These are phyloP conservation scores for Solanum chiquidenum DNA, from an alignment of 257 asterid genomes.

Conservation along the genomic window DNA sequence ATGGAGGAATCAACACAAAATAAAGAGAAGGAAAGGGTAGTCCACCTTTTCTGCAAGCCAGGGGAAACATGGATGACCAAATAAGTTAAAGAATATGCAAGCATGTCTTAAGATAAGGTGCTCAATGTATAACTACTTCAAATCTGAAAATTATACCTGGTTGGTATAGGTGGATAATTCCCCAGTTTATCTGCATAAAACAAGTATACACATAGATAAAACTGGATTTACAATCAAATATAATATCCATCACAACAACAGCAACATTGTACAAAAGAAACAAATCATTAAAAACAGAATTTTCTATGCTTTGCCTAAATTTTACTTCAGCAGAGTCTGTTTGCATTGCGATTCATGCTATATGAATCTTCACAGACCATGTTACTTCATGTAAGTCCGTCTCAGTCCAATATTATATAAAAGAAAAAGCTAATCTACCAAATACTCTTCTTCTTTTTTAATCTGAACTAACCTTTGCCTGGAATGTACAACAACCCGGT, in stretches of 20 bases:
- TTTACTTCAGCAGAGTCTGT: neutral
- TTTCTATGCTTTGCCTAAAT: neutral
- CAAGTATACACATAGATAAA: too few species aligned
- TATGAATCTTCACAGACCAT: neutral
- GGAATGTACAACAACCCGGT: neutral
- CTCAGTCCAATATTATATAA: neutral
- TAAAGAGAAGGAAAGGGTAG: neutral
- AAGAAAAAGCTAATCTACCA: neutral
- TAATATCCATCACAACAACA: too few species aligned
- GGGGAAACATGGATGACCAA: neutral
- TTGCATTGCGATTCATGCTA: neutral
- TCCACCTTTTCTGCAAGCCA: slow-evolving; percentile 61
- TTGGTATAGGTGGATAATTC: neutral
- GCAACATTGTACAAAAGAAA: neutral
- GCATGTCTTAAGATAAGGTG: neutral
- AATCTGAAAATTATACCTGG: neutral
- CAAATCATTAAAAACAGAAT: neutral
- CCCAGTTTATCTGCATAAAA: neutral
- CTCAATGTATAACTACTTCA: neutral
- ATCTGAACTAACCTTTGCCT: neutral
- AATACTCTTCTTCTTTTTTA: neutral
- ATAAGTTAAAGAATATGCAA: neutral
- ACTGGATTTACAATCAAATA: too few species aligned
- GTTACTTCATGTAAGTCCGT: neutral
- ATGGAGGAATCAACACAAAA: neutral